Conservation (phyloP, 306 rosid species). For the Vigna angularis region DNA sequence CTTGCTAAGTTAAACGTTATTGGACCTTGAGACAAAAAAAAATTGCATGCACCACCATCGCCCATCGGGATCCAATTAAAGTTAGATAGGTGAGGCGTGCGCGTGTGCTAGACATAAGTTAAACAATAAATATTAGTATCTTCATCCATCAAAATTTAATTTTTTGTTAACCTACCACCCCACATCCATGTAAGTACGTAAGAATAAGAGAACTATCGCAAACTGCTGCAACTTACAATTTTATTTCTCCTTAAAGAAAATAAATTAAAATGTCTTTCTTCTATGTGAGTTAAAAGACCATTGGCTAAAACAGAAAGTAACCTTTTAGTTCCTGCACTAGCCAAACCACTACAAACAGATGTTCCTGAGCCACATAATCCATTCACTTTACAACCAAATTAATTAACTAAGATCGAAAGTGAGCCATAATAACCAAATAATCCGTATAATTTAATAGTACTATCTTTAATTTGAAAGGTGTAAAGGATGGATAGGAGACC, state of each 20-base stretch:
- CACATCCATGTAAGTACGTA: constrained; percentile 42
- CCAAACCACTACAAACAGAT: constrained; percentile 44
- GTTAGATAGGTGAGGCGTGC: constrained; percentile 17
- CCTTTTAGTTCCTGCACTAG: constrained; percentile 39
- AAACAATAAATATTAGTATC: constrained; percentile 12
- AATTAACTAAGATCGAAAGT: constrained; percentile 46
- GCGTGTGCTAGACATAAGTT: constrained; percentile 27
- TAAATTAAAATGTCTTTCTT: neutral
- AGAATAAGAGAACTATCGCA: constrained; percentile 32
- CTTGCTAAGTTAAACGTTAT: neutral
- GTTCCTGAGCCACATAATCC: constrained; percentile 48
- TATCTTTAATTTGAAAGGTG: constrained; percentile 41
- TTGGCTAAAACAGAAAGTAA: constrained; percentile 40
- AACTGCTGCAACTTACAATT: neutral
- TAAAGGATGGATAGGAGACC: constrained; percentile 40
- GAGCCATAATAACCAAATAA: constrained; percentile 46
- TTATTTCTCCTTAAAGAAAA: neutral
- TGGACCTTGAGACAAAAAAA: neutral
- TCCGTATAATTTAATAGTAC: constrained; percentile 29
- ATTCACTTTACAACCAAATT: constrained; percentile 48
- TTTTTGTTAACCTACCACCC: constrained; percentile 50
- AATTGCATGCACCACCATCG: neutral
- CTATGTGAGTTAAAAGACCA: constrained; percentile 10
- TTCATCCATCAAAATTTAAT: constrained; percentile 12
- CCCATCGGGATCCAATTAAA: neutral